A percentile compares a stretch with the other conserved stretches of the same genome.
Conservation (phyloP, 2,329 filamentous ascomycete species). For the Fusarium nodosum region DNA sequence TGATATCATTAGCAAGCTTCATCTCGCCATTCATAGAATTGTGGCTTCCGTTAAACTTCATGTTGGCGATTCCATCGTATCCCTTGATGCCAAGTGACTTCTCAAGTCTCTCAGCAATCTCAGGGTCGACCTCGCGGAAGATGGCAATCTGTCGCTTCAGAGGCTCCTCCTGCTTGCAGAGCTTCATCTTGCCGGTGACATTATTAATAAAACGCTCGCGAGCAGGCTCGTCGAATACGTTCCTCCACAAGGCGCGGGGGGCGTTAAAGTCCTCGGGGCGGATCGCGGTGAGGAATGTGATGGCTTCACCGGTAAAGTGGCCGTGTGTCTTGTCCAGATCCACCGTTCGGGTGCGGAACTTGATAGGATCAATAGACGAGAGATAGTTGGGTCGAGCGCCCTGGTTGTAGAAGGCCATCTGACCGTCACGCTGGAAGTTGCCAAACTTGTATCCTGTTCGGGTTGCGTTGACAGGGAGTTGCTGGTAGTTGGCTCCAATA, state of each 20-base stretch:
- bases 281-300: conserved; percentile 36
- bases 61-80: conserved; percentile 21
- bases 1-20: conserved; percentile 24
- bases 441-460: conserved; percentile 13
- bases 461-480: conserved; percentile 36
- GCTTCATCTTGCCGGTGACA: conserved; percentile 71
- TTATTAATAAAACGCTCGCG: conserved; percentile 68
- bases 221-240: conserved; percentile 22
- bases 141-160: conserved; percentile 75
- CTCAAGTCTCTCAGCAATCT: conserved; percentile 70
- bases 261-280: conserved; percentile 39
- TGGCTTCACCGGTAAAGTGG: conserved; percentile 30
- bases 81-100: conserved; percentile 67
- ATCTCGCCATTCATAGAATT: conserved; percentile 23
- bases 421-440: conserved; percentile 37
- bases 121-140: conserved; percentile 72
- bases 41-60: conserved; percentile 24
- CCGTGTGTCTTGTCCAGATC: conserved; percentile 37
- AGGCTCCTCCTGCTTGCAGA: conserved; percentile 70
- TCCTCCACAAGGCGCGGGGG: conserved; percentile 12
- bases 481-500: conserved; percentile 72
- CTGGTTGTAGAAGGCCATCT: conserved; percentile 40
- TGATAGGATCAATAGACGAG: conserved; percentile 32
- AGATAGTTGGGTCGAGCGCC: conserved; percentile 35
- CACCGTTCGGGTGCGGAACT: conserved; percentile 23